These are phyloP conservation scores for Guadua angustifolia DNA, from an alignment of 176 grass and related monocot genomes.

Conservation along the genomic window DNA sequence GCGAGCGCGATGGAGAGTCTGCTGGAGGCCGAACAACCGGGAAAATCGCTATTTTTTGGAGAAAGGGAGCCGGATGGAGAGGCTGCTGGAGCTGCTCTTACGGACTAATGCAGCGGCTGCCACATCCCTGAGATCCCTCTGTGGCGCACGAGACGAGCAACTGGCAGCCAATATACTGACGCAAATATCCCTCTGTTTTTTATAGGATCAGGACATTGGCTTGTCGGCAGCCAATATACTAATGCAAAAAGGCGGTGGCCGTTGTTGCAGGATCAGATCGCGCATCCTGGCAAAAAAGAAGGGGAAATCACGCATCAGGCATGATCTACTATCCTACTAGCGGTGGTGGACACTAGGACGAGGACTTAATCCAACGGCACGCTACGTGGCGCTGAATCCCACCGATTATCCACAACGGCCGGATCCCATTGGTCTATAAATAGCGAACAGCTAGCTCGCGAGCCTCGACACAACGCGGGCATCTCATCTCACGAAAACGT, in stretches of 20 bases:
- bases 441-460: neutral
- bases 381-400: slow-evolving; percentile 16
- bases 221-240: neutral
- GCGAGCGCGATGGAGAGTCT: too few relatives aligned
- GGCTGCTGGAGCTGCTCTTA: too few relatives aligned
- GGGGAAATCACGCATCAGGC: too few relatives aligned
- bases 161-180: neutral
- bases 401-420: slow-evolving; percentile 44
- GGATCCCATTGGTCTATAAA: neutral
- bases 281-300: neutral
- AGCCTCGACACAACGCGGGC: neutral
- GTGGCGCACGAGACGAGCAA: neutral
- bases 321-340: neutral
- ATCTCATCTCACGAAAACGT: too few relatives aligned
- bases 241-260: neutral
- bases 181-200: too few relatives aligned
- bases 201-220: slow-evolving; percentile 30
- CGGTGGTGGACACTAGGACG: slow-evolving; percentile 44
- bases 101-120: neutral
- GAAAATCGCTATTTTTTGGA: too few relatives aligned
- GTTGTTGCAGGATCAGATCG: slow-evolving; percentile 11
- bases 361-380: slow-evolving; percentile 12
- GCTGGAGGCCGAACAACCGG: too few relatives aligned
- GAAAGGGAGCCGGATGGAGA: too few relatives aligned
- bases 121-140: neutral